phyloP scores from a whole-genome alignment of 1,284 basidiomycete species.

The Exobasidium rhododendri region DNA sequence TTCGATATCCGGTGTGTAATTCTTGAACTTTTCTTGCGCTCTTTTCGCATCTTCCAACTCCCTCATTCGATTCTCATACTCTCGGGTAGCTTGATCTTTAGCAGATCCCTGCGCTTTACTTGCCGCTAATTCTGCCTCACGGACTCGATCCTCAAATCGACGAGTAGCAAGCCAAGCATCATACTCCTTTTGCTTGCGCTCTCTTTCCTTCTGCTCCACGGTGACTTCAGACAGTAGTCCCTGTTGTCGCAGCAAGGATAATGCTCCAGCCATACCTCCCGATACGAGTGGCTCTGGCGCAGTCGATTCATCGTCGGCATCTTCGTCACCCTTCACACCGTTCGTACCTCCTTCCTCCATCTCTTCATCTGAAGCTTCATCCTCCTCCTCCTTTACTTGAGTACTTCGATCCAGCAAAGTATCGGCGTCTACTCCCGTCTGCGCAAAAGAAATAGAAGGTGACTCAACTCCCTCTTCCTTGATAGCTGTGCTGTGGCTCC shows the following conservation, averaged over 20 bases:
- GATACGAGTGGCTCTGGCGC: constrained; percentile 27
- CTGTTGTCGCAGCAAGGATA: constrained; percentile 83
- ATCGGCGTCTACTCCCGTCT: neutral
- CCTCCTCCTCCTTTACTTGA: constrained; percentile 59
- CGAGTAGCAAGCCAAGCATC: constrained; percentile 88
- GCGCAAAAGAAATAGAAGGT: neutral
- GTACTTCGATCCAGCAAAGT: constrained; percentile 57
- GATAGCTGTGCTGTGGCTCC: constrained; percentile 13
- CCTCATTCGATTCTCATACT: constrained; percentile 86
- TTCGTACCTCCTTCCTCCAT: constrained; percentile 11
- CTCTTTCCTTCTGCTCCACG: constrained; percentile 71
- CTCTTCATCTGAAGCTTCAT: constrained; percentile 57
- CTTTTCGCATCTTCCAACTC: constrained; percentile 87
- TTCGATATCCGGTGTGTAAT: constrained; percentile 95
- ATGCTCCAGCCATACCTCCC: constrained; percentile 74
- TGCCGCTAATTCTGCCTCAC: constrained; percentile 71
- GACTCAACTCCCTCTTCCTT: constrained; percentile 60
- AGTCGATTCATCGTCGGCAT: constrained; percentile 18
- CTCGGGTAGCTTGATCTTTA: constrained; percentile 87
- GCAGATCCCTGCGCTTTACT: constrained; percentile 41
- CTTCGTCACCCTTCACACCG: constrained; percentile 55
- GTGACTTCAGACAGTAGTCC: constrained; percentile 73
- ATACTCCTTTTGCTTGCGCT: constrained; percentile 75
- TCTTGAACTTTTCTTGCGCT: constrained; percentile 76
- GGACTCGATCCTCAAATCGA: constrained; percentile 69